These are phyloP conservation scores for Penicillium sp. DNA, from an alignment of 2,329 filamentous ascomycete species.

Conservation along the genomic window DNA sequence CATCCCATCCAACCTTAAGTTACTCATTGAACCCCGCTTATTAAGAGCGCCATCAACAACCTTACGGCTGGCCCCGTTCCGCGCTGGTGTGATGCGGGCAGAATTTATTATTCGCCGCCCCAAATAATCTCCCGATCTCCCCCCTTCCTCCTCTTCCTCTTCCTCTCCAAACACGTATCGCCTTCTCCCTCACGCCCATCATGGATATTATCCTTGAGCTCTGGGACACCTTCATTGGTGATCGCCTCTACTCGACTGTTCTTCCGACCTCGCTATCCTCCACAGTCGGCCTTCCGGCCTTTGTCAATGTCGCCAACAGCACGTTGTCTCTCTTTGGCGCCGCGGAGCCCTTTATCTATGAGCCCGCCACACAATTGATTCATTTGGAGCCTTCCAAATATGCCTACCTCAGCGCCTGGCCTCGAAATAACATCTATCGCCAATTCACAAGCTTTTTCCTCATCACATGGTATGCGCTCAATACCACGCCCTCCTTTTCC, in stretches of 20 bases:
- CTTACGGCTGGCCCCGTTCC: constrained; percentile 41
- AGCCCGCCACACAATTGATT: constrained; percentile 74
- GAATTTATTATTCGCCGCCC: constrained; percentile 30
- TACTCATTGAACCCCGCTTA: constrained; percentile 9
- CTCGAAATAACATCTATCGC: constrained; percentile 76
- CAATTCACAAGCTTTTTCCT: constrained; percentile 78
- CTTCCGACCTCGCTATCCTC: constrained; percentile 66
- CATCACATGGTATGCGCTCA: constrained; percentile 76
- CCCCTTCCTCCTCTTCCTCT: constrained; percentile 3
- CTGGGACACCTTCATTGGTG: constrained; percentile 80
- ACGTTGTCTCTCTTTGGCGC: constrained; percentile 62
- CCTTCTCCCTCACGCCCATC: constrained; percentile 1
- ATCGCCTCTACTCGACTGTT: constrained; percentile 75
- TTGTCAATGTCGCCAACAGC: constrained; percentile 62
- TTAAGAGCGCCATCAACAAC: constrained; percentile 22
- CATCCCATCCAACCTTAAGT: neutral
- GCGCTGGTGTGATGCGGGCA: constrained; percentile 42
- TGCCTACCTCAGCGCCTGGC: constrained; percentile 79
- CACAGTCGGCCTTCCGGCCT: constrained; percentile 59
- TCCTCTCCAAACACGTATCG: constrained; percentile 8
- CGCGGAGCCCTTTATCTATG: constrained; percentile 58
- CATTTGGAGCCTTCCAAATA: constrained; percentile 72
- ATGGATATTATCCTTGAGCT: constrained; percentile 95
- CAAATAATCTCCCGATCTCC: constrained; percentile 4
- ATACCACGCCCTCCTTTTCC: neutral